Conservation (phyloP, 192 early-diverging fungal genomes). For the Backusella mclennaniae region DNA sequence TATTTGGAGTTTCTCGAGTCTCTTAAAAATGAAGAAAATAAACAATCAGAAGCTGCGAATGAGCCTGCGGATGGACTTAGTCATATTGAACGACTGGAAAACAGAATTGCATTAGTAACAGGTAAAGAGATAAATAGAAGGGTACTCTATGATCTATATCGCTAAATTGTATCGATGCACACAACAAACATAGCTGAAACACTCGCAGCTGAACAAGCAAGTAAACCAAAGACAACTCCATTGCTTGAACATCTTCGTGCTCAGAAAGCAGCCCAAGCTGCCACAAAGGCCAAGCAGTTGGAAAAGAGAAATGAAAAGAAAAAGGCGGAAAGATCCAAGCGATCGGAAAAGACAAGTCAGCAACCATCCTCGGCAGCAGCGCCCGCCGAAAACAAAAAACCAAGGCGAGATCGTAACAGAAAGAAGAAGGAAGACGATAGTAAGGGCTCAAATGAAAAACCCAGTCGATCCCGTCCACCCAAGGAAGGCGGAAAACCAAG, state of each 20-base stretch:
- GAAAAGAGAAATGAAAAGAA: conserved; percentile 31
- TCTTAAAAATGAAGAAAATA: conserved; percentile 52
- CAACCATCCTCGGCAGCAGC: not conserved
- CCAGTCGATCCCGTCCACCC: not conserved
- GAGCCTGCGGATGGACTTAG: conserved; percentile 44
- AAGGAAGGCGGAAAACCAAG: not conserved
- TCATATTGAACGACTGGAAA: conserved; percentile 49
- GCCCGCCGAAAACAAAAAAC: conserved; percentile 1
- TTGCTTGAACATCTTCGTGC: conserved; percentile 71
- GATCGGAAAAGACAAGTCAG: not conserved
- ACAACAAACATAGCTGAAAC: conserved; percentile 28
- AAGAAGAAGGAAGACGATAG: conserved; percentile 9
- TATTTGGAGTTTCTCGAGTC: conserved; percentile 73
- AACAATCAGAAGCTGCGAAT: conserved; percentile 36
- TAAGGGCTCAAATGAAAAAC: not conserved
- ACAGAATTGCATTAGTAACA: conserved; percentile 28
- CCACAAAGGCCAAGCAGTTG: conserved; percentile 47
- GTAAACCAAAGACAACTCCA: conserved; percentile 72
- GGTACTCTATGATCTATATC: not conserved
- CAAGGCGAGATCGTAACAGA: conserved; percentile 10
- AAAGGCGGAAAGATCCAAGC: not conserved
- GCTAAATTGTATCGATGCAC: not conserved
- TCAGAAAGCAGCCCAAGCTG: conserved; percentile 66
- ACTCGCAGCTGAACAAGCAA: conserved; percentile 29
- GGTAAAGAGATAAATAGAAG: conserved; percentile 19